Base-by-base conservation (phyloP, 2,329 filamentous ascomycete species). In the Phialocephala subalpina region DNA sequence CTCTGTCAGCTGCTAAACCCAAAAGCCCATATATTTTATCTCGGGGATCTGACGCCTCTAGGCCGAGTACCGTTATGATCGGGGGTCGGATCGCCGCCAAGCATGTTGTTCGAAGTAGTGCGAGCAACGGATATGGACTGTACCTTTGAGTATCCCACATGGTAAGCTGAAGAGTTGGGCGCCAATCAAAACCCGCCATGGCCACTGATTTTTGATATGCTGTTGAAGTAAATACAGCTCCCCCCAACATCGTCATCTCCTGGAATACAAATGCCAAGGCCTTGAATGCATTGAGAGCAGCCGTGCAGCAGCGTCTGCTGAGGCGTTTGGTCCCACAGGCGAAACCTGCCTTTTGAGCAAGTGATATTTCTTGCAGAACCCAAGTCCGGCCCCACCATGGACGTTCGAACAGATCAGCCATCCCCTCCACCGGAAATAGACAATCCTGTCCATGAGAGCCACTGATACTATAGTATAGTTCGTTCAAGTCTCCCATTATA, bases 291-390 rank as follows among this genome's bases (percentile, higher is more conserved):
- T 62, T 42, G 49, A 67, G 63, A 62, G 60, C 63, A 16, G 65
- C 65, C 25, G 38, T 66, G 36, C 58, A 67, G 55, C 61, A 45
- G 47, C 65, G 62, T 64, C 65, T 29, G 38, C 42, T 67, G n/a
- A 69, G 63, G 55, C 42, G 61, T 27, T 67, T 65, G 45, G 35
- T 67, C 29, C 65, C 63, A 64, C 63, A 69, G 52, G 66, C 18
- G 40, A 69, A 67, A 55, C 62, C 65, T 22, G 62, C 67, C 14
- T 69, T 65, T 58, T 67, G 38, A 20, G 55, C 20, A 36, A 69
- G 49, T n/a, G 64, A 60, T 53, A 69, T 63, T 61, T 69, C 67
- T 65, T 69, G 64, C 49, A 69, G 56, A 63, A 69, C 65, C 64
- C 62, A 69, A 56, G 65, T 67, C 49, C 62, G 61, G 42, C 55